Evolutionary conservation across 2,329 filamentous ascomycete genomes (phyloP).

Genomic region (Ophiosphaerella narmari): DNA sequence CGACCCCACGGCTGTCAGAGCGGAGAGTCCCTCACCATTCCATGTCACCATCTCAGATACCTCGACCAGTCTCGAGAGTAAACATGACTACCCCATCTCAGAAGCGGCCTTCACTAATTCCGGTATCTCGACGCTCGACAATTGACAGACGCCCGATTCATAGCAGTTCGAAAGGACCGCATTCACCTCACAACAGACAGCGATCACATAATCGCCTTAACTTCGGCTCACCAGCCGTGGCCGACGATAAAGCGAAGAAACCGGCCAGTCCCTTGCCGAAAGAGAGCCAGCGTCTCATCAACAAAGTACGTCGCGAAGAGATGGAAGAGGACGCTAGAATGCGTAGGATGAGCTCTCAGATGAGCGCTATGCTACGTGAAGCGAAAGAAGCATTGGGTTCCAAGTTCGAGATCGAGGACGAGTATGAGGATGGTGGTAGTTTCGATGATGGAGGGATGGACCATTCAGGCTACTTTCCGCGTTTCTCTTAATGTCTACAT

Average conservation of each 20-base stretch:
- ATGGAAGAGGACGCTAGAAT: constrained; percentile 79
- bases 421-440: constrained; percentile 24
- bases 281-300: constrained; percentile 75
- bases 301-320: constrained; percentile 73
- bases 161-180: constrained; percentile 11
- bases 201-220: constrained; percentile 37
- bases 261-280: constrained; percentile 49
- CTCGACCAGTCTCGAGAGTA: constrained; percentile 35
- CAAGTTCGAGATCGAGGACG: constrained; percentile 48
- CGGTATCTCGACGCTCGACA: constrained; percentile 48
- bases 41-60: constrained; percentile 41
- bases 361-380: constrained; percentile 86
- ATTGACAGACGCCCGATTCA: constrained; percentile 26
- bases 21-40: constrained; percentile 31
- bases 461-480: constrained; percentile 3
- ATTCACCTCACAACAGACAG: constrained; percentile 18
- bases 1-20: constrained; percentile 44
- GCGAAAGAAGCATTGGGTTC: constrained; percentile 79
- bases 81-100: constrained; percentile 19
- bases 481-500: not conserved
- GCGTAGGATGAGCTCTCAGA: constrained; percentile 74
- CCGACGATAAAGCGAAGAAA: constrained; percentile 24
- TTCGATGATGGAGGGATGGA: constrained; percentile 5
- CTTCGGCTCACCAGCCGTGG: constrained; percentile 36
- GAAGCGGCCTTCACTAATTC: constrained; percentile 50